A percentile compares a stretch with the other conserved stretches of the same genome.
Evolutionary conservation across 305 asterid species (phyloP).

Genomic region (Solanum chacoense): DNA sequence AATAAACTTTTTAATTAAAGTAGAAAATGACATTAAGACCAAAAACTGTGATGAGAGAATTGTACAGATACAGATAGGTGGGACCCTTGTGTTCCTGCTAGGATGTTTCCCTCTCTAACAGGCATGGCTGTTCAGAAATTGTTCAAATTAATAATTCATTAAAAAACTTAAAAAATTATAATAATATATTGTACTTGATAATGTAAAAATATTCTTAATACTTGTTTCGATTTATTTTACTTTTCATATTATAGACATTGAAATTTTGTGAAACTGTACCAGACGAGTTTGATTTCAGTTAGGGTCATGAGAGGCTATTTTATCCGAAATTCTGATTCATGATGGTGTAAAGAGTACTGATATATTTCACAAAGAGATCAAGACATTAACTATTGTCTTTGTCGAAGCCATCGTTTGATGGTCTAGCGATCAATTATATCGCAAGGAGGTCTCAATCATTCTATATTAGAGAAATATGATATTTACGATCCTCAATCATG

Average conservation of each 20-base stretch:
- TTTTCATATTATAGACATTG: background rate
- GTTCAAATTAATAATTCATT: background rate
- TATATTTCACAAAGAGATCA: background rate
- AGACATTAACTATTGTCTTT: background rate
- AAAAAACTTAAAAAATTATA: background rate
- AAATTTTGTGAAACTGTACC: background rate
- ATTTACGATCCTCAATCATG: background rate
- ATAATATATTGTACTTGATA: background rate
- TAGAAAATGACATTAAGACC: background rate
- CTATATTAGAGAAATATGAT: background rate
- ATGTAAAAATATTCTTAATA: background rate
- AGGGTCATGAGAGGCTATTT: background rate
- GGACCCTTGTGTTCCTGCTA: constrained; percentile 1
- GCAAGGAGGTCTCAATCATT: background rate
- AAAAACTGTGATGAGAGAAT: background rate
- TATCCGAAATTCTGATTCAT: background rate
- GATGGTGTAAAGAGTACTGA: background rate
- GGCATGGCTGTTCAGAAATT: constrained; percentile 2
- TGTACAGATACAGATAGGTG: background rate
- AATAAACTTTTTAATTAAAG: background rate
- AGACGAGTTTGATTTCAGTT: background rate
- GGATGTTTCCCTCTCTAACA: background rate
- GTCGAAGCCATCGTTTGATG: background rate
- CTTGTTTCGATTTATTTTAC: background rate
- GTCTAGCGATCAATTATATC: background rate